Evolutionary conservation across 441 rosid species (phyloP), one percentile per base, ranked within the genome.

Genomic region (Gossypium lobatum): DNA sequence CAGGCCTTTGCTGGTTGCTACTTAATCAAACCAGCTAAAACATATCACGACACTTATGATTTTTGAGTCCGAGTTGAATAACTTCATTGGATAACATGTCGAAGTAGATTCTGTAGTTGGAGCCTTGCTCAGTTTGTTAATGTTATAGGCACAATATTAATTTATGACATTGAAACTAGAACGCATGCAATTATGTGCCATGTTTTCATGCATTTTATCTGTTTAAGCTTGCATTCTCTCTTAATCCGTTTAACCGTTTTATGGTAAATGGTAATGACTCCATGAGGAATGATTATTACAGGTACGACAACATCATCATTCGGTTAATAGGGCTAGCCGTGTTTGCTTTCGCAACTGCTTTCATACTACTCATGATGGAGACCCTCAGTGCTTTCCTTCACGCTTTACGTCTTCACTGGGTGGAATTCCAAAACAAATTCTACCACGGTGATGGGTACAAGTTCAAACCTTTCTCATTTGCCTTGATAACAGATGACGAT

Each of bases 391-490:
- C 99, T 31, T 96, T 96, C 83, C 89, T 96, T 20, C 99, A 96
- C 25, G 97, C 99, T 17, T 71, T 96, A 87, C 98, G 99, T 85
- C 99, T 96, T 77, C 99, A 96, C 64, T 96, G 99, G 99, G 97
- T 96, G 39, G 99, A 96, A 63, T 96, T 92, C 79, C 97, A 92
- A 85, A 84, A 79, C 31, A 96, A 96, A 83, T 96, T 96, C 91
- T 96, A 89, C 88, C 68, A 85, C 20, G 99, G 99, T 4, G 99
- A 96, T 76, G 99, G 99, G 81, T 91, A 92, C 86, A 96, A 93
- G 83, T 96, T 96, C 89, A 88, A 63, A 84, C 99, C 98, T 53
- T 88, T 96, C 82, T 86, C 97, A 37, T 96, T 96, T 76, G 85
- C 98, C 45, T 73, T 78, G 57, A 70, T 93, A 79, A 67, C 83